Base-by-base conservation (phyloP, 1,284 basidiomycete genomes). In the Naganishia cerealis region DNA sequence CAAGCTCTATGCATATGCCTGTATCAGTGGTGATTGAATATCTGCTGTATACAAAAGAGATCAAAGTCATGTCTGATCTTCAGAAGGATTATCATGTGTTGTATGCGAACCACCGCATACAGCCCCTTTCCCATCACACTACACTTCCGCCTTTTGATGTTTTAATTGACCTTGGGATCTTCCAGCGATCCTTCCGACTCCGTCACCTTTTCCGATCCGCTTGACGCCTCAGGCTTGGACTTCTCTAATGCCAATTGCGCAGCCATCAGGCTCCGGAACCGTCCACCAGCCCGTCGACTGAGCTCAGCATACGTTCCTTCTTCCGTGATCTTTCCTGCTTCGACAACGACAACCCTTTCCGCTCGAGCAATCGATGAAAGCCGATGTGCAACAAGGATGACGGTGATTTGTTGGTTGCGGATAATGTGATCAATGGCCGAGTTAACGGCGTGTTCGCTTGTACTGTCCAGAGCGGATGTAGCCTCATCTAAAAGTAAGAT, bases 381-480 rank as follows among this genome's bases (percentile, higher is more conserved):
- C 67, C 93, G 84, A 79, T 95, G 93, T 0, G 93, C 93, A 29
- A 94, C 91, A 66, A 95, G 88, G 50, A 96, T 81, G 70, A 92
- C 93, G 1, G 92, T 94, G 57, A 92, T 91, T 71, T 88, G 86
- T 62, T 88, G 82, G 26, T 86, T 85, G 66, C 85, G 83, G 58
- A 94, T 83, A 70, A 96, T 93, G 76, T 88, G 89, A 76, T 92
- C 90, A 66, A 97, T 90, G 1, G 94, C 94, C 75, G 92, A 87
- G 77, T 97, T 95, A 38, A 94, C 79, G 8, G 79, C 78, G 61
- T 90, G 87, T 79, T 96, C 94, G n/a, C 90, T 90, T 1, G 89
- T 87, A 5, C 92, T 92, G 77, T 97, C 94, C 62, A 96, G 82
- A 2, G 93, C 90, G 10, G 29, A 74, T 75, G 71, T 68, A 79